Evolutionary conservation across 768 basidiomycete genomes (phyloP), one percentile per base, ranked within the genome.

Genomic region (Amyloporia xantha): DNA sequence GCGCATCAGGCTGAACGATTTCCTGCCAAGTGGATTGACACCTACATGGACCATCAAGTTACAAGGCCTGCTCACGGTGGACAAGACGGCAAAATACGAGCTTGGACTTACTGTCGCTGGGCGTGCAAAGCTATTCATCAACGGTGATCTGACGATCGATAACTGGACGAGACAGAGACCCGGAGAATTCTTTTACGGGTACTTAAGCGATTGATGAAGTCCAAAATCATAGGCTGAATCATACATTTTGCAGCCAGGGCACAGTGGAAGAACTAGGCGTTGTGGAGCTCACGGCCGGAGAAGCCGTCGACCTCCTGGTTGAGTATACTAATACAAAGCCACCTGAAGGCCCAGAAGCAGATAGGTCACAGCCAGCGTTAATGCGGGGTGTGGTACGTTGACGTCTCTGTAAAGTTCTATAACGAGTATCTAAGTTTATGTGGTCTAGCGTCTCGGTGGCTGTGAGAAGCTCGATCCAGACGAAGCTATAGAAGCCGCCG

Each of bases 101-200:
- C 63, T 83, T n/a, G 80, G 82, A 2, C 59, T 82, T 49, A 79
- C 80, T 13, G 81, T 82, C 9, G 75, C 80, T 25, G 81, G 81
- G 6, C 73, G 79, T 21, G 81, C 79, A 4, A 82, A 82, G 63
- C 65, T 90, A 1, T 87, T 72, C 66, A 62, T 88, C 24, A 59
- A 84, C 41, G 78, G 73, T 9, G 61, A 77, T 55, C 60, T 84
- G 46, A 68, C 74, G 15, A 78, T 87, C 40, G 84, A 87, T 59
- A 86, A 86, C 58, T 84, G 82, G 76, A 82, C 78, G 7, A 76
- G 77, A 54, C 83, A 85, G 62, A 71, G 72, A 2, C 77, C 76
- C 0, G 82, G 84, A 0, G 82, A 84, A 52, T 80, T 83, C 66
- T 84, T 82, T 65, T 84, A 84, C 54, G 80, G 79, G 74, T 77